A percentile compares a stretch with the other conserved stretches of the same genome.
These are phyloP conservation scores for Chaetomium fimeti DNA, from an alignment of 495 filamentous ascomycete genomes.

Conservation along the genomic window DNA sequence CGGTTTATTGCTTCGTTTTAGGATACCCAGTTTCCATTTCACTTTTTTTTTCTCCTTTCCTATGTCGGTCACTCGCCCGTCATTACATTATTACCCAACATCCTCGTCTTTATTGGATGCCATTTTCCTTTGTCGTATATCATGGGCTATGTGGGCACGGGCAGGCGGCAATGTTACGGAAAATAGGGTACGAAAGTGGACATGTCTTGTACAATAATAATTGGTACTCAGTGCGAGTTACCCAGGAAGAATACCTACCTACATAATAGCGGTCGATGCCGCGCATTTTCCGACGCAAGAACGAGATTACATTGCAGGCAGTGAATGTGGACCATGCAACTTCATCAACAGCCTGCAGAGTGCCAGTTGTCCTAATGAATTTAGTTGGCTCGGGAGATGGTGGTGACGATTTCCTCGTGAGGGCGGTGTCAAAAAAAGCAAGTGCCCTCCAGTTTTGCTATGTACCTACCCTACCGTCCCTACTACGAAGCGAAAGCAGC, in stretches of 20 bases:
- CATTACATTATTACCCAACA: not conserved
- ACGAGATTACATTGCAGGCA: not conserved
- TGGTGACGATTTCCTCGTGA: not conserved
- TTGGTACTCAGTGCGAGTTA: not conserved
- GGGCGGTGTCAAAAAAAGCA: not conserved
- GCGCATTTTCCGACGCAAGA: not conserved
- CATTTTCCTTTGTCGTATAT: not conserved
- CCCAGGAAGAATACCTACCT: not conserved
- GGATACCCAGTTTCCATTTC: conserved; percentile 8
- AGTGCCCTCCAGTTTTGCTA: not conserved
- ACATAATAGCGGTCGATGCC: not conserved
- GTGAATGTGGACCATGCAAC: not conserved
- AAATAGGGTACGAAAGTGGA: not conserved
- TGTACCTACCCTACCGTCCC: no score
- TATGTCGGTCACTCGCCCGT: not conserved
- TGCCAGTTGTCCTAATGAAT: no score
- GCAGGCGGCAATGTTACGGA: not conserved
- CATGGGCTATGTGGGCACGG: not conserved
- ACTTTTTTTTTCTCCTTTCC: not conserved
- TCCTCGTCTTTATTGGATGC: not conserved
- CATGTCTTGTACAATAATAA: conserved; percentile 1
- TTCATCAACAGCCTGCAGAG: not conserved
- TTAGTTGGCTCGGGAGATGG: not conserved
- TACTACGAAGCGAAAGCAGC: no score
- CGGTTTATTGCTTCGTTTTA: conserved; percentile 3